Percentiles rank a stretch among this genome's conserved stretches.
phyloP scores from a whole-genome alignment of 2,329 filamentous ascomycete species.

The Phoma sp. region DNA sequence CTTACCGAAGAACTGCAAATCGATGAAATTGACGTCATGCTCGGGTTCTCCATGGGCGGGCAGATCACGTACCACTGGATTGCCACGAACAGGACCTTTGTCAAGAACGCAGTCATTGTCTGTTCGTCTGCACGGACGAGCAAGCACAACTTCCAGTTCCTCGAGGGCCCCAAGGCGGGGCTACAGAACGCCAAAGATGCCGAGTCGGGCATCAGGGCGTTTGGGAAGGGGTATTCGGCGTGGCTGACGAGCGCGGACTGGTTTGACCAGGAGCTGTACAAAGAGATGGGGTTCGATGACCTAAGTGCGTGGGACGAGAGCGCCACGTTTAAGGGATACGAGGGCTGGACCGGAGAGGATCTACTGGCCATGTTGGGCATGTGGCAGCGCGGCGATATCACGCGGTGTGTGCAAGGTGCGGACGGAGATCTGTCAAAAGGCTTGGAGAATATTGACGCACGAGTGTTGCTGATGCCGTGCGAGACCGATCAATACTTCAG shows the following conservation, averaged over 20 bases:
- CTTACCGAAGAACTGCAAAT: constrained; percentile 52
- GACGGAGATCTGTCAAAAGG: constrained; percentile 42
- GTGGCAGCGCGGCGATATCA: constrained; percentile 53
- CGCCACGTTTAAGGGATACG: constrained; percentile 23
- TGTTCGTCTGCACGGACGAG: constrained; percentile 60
- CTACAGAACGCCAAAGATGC: constrained; percentile 54
- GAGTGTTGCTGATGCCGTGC: constrained; percentile 49
- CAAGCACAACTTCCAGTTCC: constrained; percentile 61
- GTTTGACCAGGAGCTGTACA: constrained; percentile 50
- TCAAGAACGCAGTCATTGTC: constrained; percentile 53
- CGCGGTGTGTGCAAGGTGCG: constrained; percentile 30
- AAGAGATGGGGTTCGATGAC: constrained; percentile 37
- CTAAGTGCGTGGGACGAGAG: constrained; percentile 39
- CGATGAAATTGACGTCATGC: constrained; percentile 53
- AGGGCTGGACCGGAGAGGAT: constrained; percentile 46
- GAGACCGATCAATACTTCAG: constrained; percentile 52
- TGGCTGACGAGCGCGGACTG: constrained; percentile 52
- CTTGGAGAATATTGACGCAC: constrained; percentile 46
- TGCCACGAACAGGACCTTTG: constrained; percentile 57
- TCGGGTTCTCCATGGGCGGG: constrained; percentile 66
- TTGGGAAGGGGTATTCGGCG: constrained; percentile 48
- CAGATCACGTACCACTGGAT: constrained; percentile 62
- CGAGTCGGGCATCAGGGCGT: constrained; percentile 40
- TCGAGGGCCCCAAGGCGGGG: constrained; percentile 61
- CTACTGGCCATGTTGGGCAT: constrained; percentile 47